Evolutionary conservation across 805 yeast species (phyloP).

Genomic region (Metschnikowia vanudenii): DNA sequence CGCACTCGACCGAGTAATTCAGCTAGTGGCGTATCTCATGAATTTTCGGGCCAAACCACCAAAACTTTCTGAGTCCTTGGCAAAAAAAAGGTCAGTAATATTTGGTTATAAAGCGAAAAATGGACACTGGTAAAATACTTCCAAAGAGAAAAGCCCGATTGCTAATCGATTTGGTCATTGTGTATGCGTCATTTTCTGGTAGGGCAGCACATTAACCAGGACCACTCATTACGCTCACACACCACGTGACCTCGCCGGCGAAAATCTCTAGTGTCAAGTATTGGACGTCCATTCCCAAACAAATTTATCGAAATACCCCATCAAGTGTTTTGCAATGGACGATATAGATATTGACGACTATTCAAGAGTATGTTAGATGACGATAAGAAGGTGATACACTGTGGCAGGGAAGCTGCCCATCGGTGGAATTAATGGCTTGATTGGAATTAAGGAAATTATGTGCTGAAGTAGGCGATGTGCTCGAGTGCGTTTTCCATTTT

Average conservation of each 20-base stretch:
- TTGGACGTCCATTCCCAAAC: conserved; percentile 3
- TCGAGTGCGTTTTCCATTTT: no score
- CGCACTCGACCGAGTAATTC: no score
- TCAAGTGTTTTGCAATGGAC: conserved; percentile 40
- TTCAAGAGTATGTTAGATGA: conserved; percentile 50
- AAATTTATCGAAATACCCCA: neutral
- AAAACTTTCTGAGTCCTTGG: no score
- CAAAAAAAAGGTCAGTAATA: no score
- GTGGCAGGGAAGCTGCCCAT: neutral
- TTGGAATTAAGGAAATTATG: neutral
- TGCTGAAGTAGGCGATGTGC: conserved; percentile 3
- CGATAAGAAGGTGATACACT: conserved; percentile 5
- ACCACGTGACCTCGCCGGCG: conserved; percentile 10
- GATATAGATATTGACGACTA: conserved; percentile 64
- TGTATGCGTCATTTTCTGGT: neutral
- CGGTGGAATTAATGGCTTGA: neutral
- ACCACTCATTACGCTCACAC: neutral
- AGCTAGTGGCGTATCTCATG: no score
- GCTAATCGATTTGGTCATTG: neutral
- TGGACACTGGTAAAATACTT: no score
- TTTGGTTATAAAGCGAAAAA: no score
- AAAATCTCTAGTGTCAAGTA: conserved; percentile 4
- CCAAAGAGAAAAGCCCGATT: no score
- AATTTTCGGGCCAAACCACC: no score
- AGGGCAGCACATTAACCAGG: neutral